Evolutionary conservation across 116 monocot genomes (phyloP).

Genomic region (Trichopus zeylanicus): DNA sequence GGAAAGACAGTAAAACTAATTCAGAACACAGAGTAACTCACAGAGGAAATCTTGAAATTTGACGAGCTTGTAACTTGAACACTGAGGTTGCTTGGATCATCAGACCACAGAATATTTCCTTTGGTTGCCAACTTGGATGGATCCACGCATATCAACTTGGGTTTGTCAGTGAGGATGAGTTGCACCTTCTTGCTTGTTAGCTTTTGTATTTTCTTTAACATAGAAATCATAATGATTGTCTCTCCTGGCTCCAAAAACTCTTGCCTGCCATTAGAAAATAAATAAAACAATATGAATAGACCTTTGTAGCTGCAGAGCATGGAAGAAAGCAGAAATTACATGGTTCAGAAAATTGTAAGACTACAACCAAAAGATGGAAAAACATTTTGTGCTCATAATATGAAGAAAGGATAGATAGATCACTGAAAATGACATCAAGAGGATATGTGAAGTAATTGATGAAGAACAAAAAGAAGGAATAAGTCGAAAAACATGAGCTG

Average conservation of each 20-base stretch:
- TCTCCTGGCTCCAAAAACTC: slow-evolving; percentile 90
- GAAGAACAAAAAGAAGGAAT: no score
- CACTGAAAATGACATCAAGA: neutral
- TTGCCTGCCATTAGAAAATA: slow-evolving; percentile 59
- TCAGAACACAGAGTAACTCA: no score
- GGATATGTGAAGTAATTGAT: neutral
- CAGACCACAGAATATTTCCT: slow-evolving; percentile 72
- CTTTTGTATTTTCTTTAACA: slow-evolving; percentile 79
- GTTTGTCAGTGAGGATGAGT: slow-evolving; percentile 88
- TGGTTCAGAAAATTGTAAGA: no score
- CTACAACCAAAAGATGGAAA: no score
- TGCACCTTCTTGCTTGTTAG: slow-evolving; percentile 88
- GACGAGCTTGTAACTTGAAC: slow-evolving; percentile 65
- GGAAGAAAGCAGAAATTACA: no score
- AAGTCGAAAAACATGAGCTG: no score
- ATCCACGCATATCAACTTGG: slow-evolving; percentile 73
- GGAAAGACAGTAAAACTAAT: no score
- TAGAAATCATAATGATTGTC: slow-evolving; percentile 86
- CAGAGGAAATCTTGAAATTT: slow-evolving; percentile 91
- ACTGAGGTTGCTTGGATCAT: slow-evolving; percentile 48
- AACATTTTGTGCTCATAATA: no score
- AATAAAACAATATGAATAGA: no score
- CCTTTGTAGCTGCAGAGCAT: no score
- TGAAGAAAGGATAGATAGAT: no score
- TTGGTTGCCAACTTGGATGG: slow-evolving; percentile 66